Evolutionary conservation across 495 filamentous ascomycete species (phyloP), one percentile per base, ranked within the genome.

Genomic region (Articulospora tetracladia): DNA sequence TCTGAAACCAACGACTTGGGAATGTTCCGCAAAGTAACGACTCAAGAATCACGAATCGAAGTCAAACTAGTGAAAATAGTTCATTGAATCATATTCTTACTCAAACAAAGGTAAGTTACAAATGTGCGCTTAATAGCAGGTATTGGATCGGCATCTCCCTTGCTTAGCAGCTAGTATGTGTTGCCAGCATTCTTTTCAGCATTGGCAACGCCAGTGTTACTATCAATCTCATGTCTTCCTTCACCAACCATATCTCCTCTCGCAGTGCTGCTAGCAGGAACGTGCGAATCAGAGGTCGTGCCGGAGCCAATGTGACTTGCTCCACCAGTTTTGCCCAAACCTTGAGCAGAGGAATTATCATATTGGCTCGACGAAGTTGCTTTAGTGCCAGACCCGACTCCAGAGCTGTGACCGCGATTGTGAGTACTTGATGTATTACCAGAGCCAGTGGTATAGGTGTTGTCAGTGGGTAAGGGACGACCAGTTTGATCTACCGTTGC

Each of bases 331-430:
- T 23, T 23, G 41, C 41, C 20, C 4, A 19, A n/a, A 53, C 10
- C 51, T 13, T 28, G 13, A 30, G 51, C 32, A 54, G 55, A 49
- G 24, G 55, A 39, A 41, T 61, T 25, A n/a, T 24, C 8, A 27
- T 32, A 13, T 6, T 32, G 30, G 49, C 34, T 22, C 55, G 60
- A 27, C 41, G 57, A 1, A 60, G 57, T 27, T 64, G 59, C n/a
- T 60, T 46, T 15, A 64, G 44, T 57, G 30, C 30, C 13, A 32
- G 30, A 32, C 4, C 30, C 30, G 13, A 6, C 30, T 32, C 6
- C n/a, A n/a, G n/a, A n/a, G n/a, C 52, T 49, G 51, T 64, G 55
- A 7, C 51, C 36, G n/a, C 51, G 56, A 47, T 54, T 49, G 26
- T 22, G 32, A 11, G n/a, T 41, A 10, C 20, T 25, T 8, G 48